These are phyloP conservation scores for Blepharisma stoltei DNA, from an alignment of 73 alveolate genomes.

Conservation along the genomic window DNA sequence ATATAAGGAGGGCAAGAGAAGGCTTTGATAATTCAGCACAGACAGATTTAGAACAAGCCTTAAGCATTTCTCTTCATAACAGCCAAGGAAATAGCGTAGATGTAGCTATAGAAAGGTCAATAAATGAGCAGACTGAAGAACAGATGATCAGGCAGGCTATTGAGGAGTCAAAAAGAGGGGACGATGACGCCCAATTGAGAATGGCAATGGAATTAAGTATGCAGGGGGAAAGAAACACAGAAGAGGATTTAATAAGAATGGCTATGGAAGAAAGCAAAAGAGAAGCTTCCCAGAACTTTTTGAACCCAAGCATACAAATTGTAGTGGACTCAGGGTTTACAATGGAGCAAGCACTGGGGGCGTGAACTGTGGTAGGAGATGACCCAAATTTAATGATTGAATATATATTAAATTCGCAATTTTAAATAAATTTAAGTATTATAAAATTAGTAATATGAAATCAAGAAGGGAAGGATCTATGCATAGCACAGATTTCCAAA, in stretches of 20 bases:
- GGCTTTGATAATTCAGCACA: neutral
- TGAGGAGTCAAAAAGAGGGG: slow-evolving; percentile 53
- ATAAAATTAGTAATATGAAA: too few species aligned
- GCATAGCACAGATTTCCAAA: too few species aligned
- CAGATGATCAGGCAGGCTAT: slow-evolving; percentile 62
- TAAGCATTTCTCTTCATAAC: neutral
- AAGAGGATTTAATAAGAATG: slow-evolving; percentile 50
- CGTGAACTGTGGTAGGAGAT: slow-evolving; percentile 82
- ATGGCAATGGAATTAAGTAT: neutral
- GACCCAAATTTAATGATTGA: slow-evolving; percentile 84
- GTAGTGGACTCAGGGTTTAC: slow-evolving; percentile 78
- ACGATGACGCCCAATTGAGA: slow-evolving; percentile 33
- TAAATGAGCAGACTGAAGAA: slow-evolving; percentile 48
- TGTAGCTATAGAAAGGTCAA: too few species aligned
- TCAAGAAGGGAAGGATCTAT: too few species aligned
- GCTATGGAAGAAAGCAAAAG: slow-evolving; percentile 34
- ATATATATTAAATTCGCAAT: slow-evolving; percentile 52
- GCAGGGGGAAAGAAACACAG: slow-evolving; percentile 35
- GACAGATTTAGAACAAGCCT: slow-evolving; percentile 50
- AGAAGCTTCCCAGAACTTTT: slow-evolving; percentile 28
- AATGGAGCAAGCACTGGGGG: slow-evolving; percentile 86
- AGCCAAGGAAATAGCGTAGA: neutral
- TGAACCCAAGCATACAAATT: slow-evolving; percentile 33
- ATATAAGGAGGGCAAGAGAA: neutral
- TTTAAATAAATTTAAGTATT: too few species aligned